Evolutionary conservation across 2,329 filamentous ascomycete genomes (phyloP), one percentile per base, ranked within the genome.

Genomic region (Kalmusia sp.): DNA sequence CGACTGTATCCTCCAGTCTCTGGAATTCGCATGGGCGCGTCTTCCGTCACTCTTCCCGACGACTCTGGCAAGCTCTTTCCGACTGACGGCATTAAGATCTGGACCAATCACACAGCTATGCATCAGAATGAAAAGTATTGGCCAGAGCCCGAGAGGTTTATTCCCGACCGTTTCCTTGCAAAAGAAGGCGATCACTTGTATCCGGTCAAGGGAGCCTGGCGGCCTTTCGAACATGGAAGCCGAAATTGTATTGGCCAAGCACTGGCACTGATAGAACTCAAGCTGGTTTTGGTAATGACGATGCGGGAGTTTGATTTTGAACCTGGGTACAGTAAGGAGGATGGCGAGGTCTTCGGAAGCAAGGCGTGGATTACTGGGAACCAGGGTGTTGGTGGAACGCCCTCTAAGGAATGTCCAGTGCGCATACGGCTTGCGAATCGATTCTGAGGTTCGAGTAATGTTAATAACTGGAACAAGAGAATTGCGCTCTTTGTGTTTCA

Each of bases 191-290:
- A 57, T 38, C 22, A 34, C 19, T 34, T 52, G 28, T 30, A 24
- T 59, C 45, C 37, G 8, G 52, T 11, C 27, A 56, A 37, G 43
- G 40, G 25, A 15, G 64, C 61, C 14, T 75, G 57, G 55, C 59
- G 70, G 15, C 64, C 74, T 1, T 78, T 78, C 51, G 71, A 76
- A 34, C 52, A 65, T 4, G 76, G 76, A 1, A 63, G 64, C 2
- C 54, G 75, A 2, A 63, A 62, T 3, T 78, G 76, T 48, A 80
- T 84, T 33, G 82, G 51, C 6, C 51, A 53, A 30, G 47, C 37
- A 4, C 45, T 53, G 19, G 51, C 51, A 15, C 38, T 53, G 21
- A 49, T 49, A 6, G 51, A 53, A 40, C 22, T 53, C 14, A 47
- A 41, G 25, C n/a, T 52, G 12, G 41, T 46, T 9, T 34, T 46